Evolutionary conservation across 2,329 filamentous ascomycete species (phyloP).

Genomic region (Hypoxylon sp.): DNA sequence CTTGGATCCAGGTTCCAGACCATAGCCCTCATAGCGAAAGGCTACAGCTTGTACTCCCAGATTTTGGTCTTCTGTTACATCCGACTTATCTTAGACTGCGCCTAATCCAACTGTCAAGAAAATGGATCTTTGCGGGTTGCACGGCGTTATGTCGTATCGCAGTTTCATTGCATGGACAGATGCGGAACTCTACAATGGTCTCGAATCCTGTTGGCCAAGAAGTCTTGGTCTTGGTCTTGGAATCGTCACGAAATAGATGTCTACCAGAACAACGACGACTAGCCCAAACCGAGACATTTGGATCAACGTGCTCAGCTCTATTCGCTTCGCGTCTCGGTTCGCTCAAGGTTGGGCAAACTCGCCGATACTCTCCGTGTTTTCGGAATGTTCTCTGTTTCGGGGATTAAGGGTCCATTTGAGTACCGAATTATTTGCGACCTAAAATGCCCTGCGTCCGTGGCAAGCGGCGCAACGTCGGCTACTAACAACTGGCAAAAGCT

Average conservation of each 20-base stretch:
- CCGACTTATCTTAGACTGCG: conserved; percentile 26
- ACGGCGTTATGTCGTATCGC: conserved; percentile 27
- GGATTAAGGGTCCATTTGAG: conserved; percentile 5
- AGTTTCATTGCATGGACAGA: conserved; percentile 24
- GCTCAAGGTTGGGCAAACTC: conserved; percentile 8
- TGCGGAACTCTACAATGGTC: conserved; percentile 17
- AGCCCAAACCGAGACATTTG: conserved; percentile 1
- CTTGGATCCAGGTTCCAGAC: conserved; percentile 33
- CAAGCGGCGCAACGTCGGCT: conserved; percentile 25
- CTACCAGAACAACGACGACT: background rate
- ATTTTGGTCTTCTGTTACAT: conserved; percentile 29
- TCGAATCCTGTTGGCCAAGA: conserved; percentile 8
- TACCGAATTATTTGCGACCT: conserved; percentile 24
- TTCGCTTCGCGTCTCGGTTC: background rate
- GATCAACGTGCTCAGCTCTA: background rate
- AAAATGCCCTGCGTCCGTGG: background rate
- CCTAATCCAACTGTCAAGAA: conserved; percentile 18
- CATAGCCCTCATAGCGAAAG: conserved; percentile 13
- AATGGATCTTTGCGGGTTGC: conserved; percentile 11
- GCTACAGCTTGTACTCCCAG: conserved; percentile 13
- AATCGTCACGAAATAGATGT: background rate
- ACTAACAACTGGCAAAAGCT: conserved; percentile 23
- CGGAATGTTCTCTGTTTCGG: conserved; percentile 13
- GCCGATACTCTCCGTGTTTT: conserved; percentile 20
- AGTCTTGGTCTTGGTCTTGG: background rate